Conservation (phyloP, 169 alveolate genomes). For the Cryptosporidium viatorum region DNA sequence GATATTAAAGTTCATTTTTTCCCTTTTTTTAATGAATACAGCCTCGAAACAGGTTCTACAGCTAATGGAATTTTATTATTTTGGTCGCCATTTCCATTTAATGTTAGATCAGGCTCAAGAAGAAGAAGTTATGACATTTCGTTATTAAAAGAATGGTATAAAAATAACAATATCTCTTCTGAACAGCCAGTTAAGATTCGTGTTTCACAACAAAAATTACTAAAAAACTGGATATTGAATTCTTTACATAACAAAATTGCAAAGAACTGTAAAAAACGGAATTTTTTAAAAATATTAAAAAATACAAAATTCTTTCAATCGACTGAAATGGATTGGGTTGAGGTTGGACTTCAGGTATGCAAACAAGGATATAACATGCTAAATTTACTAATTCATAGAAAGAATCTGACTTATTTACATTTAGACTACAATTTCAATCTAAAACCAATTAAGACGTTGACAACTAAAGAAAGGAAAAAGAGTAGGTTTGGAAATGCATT, state of each 20-base stretch:
- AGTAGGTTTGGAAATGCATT: conserved; percentile 99
- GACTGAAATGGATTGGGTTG: conserved; percentile 99
- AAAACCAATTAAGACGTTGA: conserved; percentile 99
- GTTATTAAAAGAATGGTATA: conserved; percentile 97
- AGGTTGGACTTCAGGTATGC: conserved; percentile 98
- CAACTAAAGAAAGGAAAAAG: conserved; percentile 99
- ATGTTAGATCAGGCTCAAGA: conserved; percentile 95
- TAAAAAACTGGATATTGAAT: conserved; percentile 98
- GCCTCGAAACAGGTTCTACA: conserved; percentile 84
- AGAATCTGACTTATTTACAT: conserved; percentile 98
- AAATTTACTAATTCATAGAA: conserved; percentile 97
- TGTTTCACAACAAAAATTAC: conserved; percentile 97
- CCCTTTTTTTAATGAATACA: conserved; percentile 85
- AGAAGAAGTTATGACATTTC: conserved; percentile 97
- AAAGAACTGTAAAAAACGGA: conserved; percentile 93
- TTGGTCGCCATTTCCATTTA: conserved; percentile 99
- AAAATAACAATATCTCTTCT: conserved; percentile 95
- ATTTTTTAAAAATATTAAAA: conserved; percentile 94
- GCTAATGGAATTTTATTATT: conserved; percentile 87
- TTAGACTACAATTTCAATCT: conserved; percentile 99
- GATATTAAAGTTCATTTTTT: conserved; percentile 77
- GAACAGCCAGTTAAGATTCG: conserved; percentile 99
- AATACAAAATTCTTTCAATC: conserved; percentile 97
- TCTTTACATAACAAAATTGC: conserved; percentile 94
- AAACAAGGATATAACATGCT: conserved; percentile 99